Evolutionary conservation across 768 basidiomycete species (phyloP), one percentile per base, ranked within the genome.

Genomic region (Hygrophoropsis aurantiaca): DNA sequence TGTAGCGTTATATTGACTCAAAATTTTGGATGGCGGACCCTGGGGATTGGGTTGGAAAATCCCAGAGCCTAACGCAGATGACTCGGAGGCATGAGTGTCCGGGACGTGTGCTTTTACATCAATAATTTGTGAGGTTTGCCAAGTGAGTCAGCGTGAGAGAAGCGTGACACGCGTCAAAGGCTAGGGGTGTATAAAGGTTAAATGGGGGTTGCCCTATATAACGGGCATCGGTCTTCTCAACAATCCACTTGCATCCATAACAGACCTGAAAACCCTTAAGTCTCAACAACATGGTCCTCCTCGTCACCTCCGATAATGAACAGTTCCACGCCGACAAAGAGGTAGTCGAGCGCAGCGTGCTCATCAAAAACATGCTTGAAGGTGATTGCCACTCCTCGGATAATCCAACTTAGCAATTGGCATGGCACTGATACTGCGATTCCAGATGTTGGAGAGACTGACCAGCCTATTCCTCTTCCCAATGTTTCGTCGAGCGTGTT

Each of bases 301-400:
- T 94, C 72, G 81, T 85, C 64, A 94, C 92, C 32, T 97, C 95
- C 38, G 97, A 99, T 69, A 93, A 90, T 57, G 97, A 97, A 71
- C 83, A 87, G 53, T 99, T 95, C 74, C 78, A 80, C 43, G 89
- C 94, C 54, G 94, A 97, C 65, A 90, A 86, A 70, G 90, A 94
- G 47, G 90, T 99, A 47, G 92, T 92, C 46, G 90, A 94, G 74
- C 90, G 97, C 67, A 87, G 84, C 53, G 93, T 95, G 9, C 82
- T 99, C 59, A 97, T 99, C 71, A 97, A 95, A 79, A 95, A 97
- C 78, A 97, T 99, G 97, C 87, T 98, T 44, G 97, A 98, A 72
- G 97, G 97, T 91, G 47, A 33, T 74, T 58, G 6, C 32, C 48
- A 48, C 43, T 30, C 41, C 46, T 42, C 42, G 51, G 33, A 27